phyloP scores from a whole-genome alignment of 1,284 basidiomycete species.

The Inonotus obliquus region DNA sequence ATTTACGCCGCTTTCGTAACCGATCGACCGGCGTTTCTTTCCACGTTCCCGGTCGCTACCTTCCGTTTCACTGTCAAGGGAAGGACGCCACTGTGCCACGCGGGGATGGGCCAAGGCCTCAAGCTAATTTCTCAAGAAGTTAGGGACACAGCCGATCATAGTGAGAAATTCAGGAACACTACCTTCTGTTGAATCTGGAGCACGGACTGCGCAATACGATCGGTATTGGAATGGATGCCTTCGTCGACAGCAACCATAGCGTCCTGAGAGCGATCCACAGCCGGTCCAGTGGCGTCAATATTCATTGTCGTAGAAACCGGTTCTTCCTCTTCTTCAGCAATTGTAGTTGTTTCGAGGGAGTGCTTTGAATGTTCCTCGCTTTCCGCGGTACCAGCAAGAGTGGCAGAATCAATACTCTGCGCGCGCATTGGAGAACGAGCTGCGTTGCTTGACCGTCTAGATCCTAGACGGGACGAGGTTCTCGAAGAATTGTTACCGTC shows the following conservation, averaged over 20 bases:
- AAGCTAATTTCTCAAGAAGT: slow-evolving; percentile 41
- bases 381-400: slow-evolving; percentile 31
- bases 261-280: slow-evolving; percentile 56
- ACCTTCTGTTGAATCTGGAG: slow-evolving; percentile 82
- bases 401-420: slow-evolving; percentile 33
- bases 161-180: background rate
- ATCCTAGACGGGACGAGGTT: slow-evolving; percentile 51
- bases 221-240: slow-evolving; percentile 76
- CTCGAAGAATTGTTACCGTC: slow-evolving; percentile 32
- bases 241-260: slow-evolving; percentile 79
- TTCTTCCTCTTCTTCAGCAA: slow-evolving; percentile 30
- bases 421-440: slow-evolving; percentile 37
- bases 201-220: slow-evolving; percentile 79
- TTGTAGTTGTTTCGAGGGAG: slow-evolving; percentile 29
- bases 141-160: background rate
- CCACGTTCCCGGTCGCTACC: slow-evolving; percentile 9
- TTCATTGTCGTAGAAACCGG: slow-evolving; percentile 26
- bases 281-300: slow-evolving; percentile 36
- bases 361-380: slow-evolving; percentile 38
- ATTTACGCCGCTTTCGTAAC: slow-evolving; percentile 2
- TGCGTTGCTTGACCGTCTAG: slow-evolving; percentile 43
- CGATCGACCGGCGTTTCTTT: slow-evolving; percentile 1
- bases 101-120: slow-evolving; percentile 55
- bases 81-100: slow-evolving; percentile 10
- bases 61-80: slow-evolving; percentile 18